phyloP scores from a whole-genome alignment of 306 rosid species.

The Inga laurina region DNA sequence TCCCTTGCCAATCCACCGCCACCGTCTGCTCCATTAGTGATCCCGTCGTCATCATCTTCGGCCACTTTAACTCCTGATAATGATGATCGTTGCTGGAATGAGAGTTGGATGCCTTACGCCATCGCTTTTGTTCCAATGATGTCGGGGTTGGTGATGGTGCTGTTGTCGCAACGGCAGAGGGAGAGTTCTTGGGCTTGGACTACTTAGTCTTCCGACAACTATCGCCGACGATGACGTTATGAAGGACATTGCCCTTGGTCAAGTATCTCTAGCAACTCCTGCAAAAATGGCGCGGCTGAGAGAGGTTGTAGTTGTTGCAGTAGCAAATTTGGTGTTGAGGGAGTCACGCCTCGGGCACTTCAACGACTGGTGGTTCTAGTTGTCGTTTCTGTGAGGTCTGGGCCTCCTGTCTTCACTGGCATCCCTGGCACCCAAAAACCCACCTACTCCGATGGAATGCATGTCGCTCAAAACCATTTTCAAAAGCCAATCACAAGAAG shows the following conservation, averaged over 20 bases:
- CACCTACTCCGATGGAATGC: conserved; percentile 58
- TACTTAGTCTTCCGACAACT: too few species aligned
- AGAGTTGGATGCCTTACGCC: conserved; percentile 55
- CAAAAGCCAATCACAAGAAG: too few species aligned
- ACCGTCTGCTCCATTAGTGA: conserved; percentile 41
- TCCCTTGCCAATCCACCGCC: conserved; percentile 73
- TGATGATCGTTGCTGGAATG: conserved; percentile 48
- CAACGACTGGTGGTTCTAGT: conserved; percentile 50
- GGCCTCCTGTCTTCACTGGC: conserved; percentile 55
- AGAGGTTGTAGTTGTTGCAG: conserved; percentile 94
- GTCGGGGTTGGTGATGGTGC: conserved; percentile 36
- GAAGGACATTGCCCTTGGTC: too few species aligned
- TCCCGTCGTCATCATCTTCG: conserved; percentile 30
- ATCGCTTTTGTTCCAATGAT: conserved; percentile 18
- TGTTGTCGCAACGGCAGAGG: too few species aligned
- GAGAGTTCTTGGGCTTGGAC: too few species aligned
- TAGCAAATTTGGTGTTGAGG: conserved; percentile 90
- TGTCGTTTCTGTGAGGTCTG: conserved; percentile 36
- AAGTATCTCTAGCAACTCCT: too few species aligned
- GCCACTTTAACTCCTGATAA: conserved; percentile 41
- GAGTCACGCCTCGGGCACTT: conserved; percentile 98
- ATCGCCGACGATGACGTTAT: too few species aligned
- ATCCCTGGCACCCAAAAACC: conserved; percentile 51
- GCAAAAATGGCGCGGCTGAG: conserved; percentile 36
- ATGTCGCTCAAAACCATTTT: conserved; percentile 36